Conservation (phyloP, 345 rosid species). For the Citrus hindsii region DNA sequence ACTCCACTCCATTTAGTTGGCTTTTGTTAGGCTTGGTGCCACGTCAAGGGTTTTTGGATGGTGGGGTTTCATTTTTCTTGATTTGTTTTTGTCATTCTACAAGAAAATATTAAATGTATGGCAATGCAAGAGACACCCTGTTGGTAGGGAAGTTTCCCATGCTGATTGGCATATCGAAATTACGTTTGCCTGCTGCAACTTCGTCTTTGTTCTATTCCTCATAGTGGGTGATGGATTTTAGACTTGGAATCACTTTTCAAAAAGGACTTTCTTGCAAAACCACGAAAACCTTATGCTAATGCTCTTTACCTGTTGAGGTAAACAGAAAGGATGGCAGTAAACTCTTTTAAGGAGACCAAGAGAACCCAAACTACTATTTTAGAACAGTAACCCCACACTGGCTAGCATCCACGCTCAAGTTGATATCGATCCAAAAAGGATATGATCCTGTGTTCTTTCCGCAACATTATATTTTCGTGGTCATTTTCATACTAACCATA, state of each 20-base stretch:
- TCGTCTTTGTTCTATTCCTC: background rate
- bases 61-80: background rate
- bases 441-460: background rate
- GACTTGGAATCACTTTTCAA: background rate
- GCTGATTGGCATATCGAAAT: background rate
- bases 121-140: background rate
- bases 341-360: slow-evolving; percentile 25
- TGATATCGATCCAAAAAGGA: background rate
- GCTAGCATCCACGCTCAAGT: too few species aligned
- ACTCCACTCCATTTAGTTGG: background rate
- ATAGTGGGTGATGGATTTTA: background rate
- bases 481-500: background rate
- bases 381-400: background rate
- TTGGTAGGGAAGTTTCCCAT: background rate
- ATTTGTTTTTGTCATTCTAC: background rate
- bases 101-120: background rate
- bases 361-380: background rate
- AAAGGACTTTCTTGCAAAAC: background rate
- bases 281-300: background rate
- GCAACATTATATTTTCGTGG: background rate
- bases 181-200: background rate
- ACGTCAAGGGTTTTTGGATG: background rate
- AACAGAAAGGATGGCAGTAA: background rate
- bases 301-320: background rate
- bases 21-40: background rate